Evolutionary conservation across 768 basidiomycete species (phyloP).

Genomic region (Galerina marginata): DNA sequence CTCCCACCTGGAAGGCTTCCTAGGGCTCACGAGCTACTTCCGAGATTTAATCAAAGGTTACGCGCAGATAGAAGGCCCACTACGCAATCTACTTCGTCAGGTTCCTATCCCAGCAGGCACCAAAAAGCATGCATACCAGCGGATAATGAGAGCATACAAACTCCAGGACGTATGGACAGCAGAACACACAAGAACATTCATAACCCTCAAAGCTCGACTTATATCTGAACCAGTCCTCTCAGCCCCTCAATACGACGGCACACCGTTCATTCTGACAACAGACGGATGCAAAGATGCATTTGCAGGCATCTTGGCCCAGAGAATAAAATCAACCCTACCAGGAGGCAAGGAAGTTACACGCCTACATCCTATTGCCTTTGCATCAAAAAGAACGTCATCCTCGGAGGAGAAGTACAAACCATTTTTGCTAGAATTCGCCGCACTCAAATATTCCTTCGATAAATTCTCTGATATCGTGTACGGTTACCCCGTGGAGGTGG

Average conservation of each 20-base stretch:
- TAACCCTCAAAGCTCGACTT: slow-evolving; percentile 34
- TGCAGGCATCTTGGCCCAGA: slow-evolving; percentile 34
- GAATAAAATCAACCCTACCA: slow-evolving; percentile 20
- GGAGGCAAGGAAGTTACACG: slow-evolving; percentile 25
- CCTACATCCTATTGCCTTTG: slow-evolving; percentile 37
- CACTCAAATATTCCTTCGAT: slow-evolving; percentile 13
- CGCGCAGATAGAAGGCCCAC: slow-evolving; percentile 31
- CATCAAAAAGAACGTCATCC: slow-evolving; percentile 38
- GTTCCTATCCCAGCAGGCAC: slow-evolving; percentile 30
- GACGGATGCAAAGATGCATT: slow-evolving; percentile 43
- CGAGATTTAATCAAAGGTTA: slow-evolving; percentile 41
- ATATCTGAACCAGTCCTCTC: slow-evolving; percentile 37
- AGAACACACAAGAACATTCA: slow-evolving; percentile 27
- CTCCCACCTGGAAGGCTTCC: slow-evolving; percentile 37
- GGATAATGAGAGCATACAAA: slow-evolving; percentile 23
- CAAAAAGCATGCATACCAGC: slow-evolving; percentile 24
- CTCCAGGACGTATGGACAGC: slow-evolving; percentile 11
- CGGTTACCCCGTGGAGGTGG: slow-evolving; percentile 34
- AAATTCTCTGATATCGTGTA: slow-evolving; percentile 28
- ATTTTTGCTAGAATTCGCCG: slow-evolving; percentile 37
- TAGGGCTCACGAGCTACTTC: slow-evolving; percentile 42
- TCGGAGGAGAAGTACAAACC: slow-evolving; percentile 36
- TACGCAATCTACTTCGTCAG: slow-evolving; percentile 32
- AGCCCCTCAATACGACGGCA: slow-evolving; percentile 36
- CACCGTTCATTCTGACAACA: slow-evolving; percentile 40